Evolutionary conservation across 2,329 filamentous ascomycete species (phyloP), one percentile per base, ranked within the genome.

Genomic region (Fusarium annulatum): DNA sequence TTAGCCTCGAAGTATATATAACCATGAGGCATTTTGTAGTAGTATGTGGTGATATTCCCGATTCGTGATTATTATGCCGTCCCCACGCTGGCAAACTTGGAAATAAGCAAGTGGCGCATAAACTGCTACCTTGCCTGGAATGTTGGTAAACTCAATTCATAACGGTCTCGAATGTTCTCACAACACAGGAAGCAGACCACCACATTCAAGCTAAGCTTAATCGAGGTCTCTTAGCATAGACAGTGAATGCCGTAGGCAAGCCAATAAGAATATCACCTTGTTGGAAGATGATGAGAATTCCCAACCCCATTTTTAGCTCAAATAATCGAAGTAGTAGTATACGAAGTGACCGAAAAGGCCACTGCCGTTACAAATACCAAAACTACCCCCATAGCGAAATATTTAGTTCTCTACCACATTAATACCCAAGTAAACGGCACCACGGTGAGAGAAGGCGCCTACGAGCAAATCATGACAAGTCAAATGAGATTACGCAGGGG

Each of bases 131-230:
- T 23, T 15, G 42, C n/a, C 3, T 46, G 23, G 23, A 28, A 46
- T 46, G 43, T 28, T 46, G 7, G 9, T 4, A 3, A 46, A 46
- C 43, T 46, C 43, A 46, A 46, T 46, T 28, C 23, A 12, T 14
- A 46, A 6, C 18, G 8, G 0, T 14, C 18, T 21, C 11, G 1
- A 26, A 26, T 2, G 23, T 1, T 19, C 8, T 19, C 12, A 46
- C 18, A 28, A 15, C 23, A 46, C 1, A 26, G 1, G 11, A 46
- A 3, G 18, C 28, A 9, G 19, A 12, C 1, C 9, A 14, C 21
- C 5, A 8, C 11, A 0, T 33, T 9, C 18, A 10, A 33, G 0
- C 5, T 23, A 5, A 18, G 21, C 21, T n/a, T 12, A 2, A 30
- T 12, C 4, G 1, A 33, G 28, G 21, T 33, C 19, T 11, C 2